Evolutionary conservation across 495 filamentous ascomycete species (phyloP), one percentile per base, ranked within the genome.

Genomic region (Peziza echinospora): DNA sequence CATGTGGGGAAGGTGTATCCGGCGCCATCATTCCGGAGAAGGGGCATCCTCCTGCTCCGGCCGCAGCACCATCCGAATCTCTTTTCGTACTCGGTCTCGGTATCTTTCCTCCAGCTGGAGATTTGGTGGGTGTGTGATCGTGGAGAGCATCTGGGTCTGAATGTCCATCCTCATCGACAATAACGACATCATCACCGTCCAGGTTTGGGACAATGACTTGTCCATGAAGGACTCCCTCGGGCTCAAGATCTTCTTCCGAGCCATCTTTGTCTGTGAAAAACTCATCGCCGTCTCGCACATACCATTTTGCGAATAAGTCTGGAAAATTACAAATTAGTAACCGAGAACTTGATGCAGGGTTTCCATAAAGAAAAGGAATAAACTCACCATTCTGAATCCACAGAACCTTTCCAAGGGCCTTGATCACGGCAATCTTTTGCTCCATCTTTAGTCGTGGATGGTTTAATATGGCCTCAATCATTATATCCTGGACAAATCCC

Each of bases 271-370:
- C 74, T 2, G 73, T 73, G 21, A 64, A 71, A 51, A 65, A 82
- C 58, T 84, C 77, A 25, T 80, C 79, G 26, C 78, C 77, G 49
- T 84, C 78, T 21, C 70, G 65, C 4, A 79, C 70, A 49, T 81
- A 78, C 72, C 75, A 81, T 61, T 75, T 78, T 7, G 80, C 75
- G 52, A 86, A 81, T 17, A 86, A 64, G 57, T 86, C 81, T 42
- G 21, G 4, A 13, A 17, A 37, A 43, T n/a, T 34, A n/a, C 5
- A 43, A 5, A 10, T 43, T 21, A 43, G 41, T 21, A 6, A 0
- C 41, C n/a, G 21, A 43, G 3, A n/a, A n/a, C n/a, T n/a, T n/a
- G n/a, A n/a, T n/a, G n/a, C n/a, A n/a, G n/a, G n/a, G n/a, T n/a
- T n/a, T n/a, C n/a, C 4, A 13, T 19, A 13, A 21, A 23, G 22